phyloP scores from a whole-genome alignment of 1,139 yeast species.

The Petasospora rhodanensis region DNA sequence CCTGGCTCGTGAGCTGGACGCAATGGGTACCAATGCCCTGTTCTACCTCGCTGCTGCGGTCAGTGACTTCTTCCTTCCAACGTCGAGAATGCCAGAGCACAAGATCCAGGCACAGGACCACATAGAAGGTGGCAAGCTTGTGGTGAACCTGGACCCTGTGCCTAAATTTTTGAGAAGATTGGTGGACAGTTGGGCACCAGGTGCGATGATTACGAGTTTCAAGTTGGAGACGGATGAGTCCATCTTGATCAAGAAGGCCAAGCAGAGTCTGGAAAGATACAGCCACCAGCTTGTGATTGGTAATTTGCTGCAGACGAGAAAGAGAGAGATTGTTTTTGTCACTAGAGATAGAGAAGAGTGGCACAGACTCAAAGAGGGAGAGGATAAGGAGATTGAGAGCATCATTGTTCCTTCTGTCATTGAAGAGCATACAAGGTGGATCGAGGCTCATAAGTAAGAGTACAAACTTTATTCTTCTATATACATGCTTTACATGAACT shows the following conservation, averaged over 20 bases:
- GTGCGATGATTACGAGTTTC: constrained; percentile 91
- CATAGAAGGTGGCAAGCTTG: constrained; percentile 56
- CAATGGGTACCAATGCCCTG: constrained; percentile 51
- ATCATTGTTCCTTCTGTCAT: constrained; percentile 75
- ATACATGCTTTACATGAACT: constrained; percentile 50
- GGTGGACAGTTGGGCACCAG: constrained; percentile 93
- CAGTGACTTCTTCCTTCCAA: constrained; percentile 90
- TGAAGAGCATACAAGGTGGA: constrained; percentile 59
- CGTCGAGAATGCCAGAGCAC: constrained; percentile 81
- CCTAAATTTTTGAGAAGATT: constrained; percentile 87
- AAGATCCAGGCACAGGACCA: constrained; percentile 82
- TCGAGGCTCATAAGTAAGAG: constrained; percentile 22
- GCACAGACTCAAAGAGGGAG: constrained; percentile 45
- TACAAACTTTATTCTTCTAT: too few species aligned
- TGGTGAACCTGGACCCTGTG: constrained; percentile 88
- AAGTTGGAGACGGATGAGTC: constrained; percentile 84
- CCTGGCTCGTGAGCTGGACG: constrained; percentile 56
- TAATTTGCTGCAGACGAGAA: constrained; percentile 83
- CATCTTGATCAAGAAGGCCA: constrained; percentile 71
- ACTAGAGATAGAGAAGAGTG: constrained; percentile 43
- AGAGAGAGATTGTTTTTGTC: constrained; percentile 84
- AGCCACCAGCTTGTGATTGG: constrained; percentile 95
- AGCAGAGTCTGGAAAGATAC: constrained; percentile 73
- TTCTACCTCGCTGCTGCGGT: constrained; percentile 97
- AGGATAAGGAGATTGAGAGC: constrained; percentile 68